Base-by-base conservation (phyloP, 441 rosid species). In the Eugenia klotzschiana region DNA sequence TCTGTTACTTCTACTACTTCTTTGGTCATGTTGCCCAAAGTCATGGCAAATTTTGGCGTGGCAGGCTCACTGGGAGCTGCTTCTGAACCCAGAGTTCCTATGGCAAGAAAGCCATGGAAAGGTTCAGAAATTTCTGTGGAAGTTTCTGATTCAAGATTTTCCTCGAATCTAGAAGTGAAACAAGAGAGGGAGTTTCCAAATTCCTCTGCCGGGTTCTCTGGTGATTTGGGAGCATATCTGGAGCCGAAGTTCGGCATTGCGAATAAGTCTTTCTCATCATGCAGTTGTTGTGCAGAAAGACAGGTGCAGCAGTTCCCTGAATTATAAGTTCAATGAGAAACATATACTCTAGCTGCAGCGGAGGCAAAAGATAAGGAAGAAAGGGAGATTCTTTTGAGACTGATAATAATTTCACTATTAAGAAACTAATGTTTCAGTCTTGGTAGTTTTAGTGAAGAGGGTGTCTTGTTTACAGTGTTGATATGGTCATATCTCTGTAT, bases 11-110 rank as follows among this genome's bases (percentile, higher is more conserved):
- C 91, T 82, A 83, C 83, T 80, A 87, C 85, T 80, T 86, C 89
- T 56, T 88, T 88, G 50, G 81, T 79, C 8, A 84, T 87, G 86
- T 91, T 90, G 87, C 84, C 93, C 88, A 82, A 79, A 82, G 93
- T 80, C 83, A 82, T 83, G 81, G 94, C 85, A 86, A 96, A 92
- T 84, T 94, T 93, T 26, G 98, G 95, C 18, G 97, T 94, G 86
- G 86, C 88, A 40, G 93, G 92, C 82, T 90, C 95, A 33, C 90
- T 91, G 83, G 86, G 81, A 81, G 84, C 74, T 74, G 89, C 88
- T 87, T 90, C 92, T 80, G 87, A 90, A 79, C 98, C 99, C 83
- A 96, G 93, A 84, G 98, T 94, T 88, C 99, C 98, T 85, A 96
- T 94, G 82, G 98, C 86, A 12, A 94, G 94, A 87, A 96, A 94